A percentile compares a stretch with the other conserved stretches of the same genome.
Evolutionary conservation across 768 basidiomycete species (phyloP).

Genomic region (Calocera viscosa): DNA sequence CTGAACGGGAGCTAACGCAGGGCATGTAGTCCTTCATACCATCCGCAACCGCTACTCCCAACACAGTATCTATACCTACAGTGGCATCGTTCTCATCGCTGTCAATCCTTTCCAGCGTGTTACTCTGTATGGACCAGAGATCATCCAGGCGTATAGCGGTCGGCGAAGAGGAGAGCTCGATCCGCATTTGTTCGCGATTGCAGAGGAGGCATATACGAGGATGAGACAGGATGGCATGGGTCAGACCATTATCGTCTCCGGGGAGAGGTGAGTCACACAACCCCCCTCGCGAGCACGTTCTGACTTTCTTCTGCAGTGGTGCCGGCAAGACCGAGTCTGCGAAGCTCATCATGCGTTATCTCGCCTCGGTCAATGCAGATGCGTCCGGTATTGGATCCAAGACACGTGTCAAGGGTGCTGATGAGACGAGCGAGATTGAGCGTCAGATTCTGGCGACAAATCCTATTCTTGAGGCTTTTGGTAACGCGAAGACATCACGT

Average conservation of each 20-base stretch:
- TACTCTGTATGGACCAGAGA: slow-evolving; percentile 90
- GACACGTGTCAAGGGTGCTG: slow-evolving; percentile 59
- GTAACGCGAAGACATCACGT: slow-evolving; percentile 97
- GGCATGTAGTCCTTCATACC: slow-evolving; percentile 70
- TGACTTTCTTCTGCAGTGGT: slow-evolving; percentile 48
- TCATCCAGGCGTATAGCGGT: slow-evolving; percentile 93
- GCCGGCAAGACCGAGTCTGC: slow-evolving; percentile 99
- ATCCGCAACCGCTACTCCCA: slow-evolving; percentile 94
- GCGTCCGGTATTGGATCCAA: slow-evolving; percentile 41
- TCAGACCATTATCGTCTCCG: slow-evolving; percentile 97
- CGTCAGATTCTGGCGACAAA: slow-evolving; percentile 98
- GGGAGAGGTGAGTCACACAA: slow-evolving; percentile 62
- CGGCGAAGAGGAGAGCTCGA: slow-evolving; percentile 87
- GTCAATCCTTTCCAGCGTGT: slow-evolving; percentile 98
- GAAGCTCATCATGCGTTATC: slow-evolving; percentile 98
- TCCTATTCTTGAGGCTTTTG: slow-evolving; percentile 96
- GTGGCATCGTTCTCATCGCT: slow-evolving; percentile 95
- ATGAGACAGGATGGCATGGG: slow-evolving; percentile 91
- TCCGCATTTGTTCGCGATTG: slow-evolving; percentile 96
- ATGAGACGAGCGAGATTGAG: slow-evolving; percentile 89
- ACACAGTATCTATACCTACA: slow-evolving; percentile 97
- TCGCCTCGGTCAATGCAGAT: slow-evolving; percentile 91
- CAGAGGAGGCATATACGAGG: slow-evolving; percentile 95
- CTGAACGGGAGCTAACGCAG: slow-evolving; percentile 8
- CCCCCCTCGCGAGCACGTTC: slow-evolving; percentile 14